phyloP scores from a whole-genome alignment of 169 alveolate species.

The Plasmodium malariae region DNA sequence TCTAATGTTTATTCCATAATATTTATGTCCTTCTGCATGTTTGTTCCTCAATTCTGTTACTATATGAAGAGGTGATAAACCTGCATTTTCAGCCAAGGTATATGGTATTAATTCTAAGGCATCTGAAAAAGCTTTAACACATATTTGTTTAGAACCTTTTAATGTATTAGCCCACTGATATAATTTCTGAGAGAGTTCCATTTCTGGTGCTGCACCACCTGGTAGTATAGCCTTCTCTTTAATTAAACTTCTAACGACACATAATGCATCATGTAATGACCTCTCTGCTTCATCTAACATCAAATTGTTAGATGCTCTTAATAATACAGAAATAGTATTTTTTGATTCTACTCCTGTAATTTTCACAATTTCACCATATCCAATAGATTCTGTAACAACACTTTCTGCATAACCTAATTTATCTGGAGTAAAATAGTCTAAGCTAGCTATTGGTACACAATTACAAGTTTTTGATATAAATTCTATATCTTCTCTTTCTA shows the following conservation, averaged over 20 bases:
- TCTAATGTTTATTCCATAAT: slow-evolving; percentile 96
- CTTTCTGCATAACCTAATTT: slow-evolving; percentile 97
- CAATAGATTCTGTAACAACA: slow-evolving; percentile 90
- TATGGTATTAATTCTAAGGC: slow-evolving; percentile 99
- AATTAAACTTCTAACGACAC: slow-evolving; percentile 98
- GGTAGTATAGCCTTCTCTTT: slow-evolving; percentile 97
- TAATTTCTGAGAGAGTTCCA: slow-evolving; percentile 94
- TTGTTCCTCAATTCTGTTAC: slow-evolving; percentile 96
- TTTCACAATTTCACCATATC: slow-evolving; percentile 94
- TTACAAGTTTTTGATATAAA: slow-evolving; percentile 94
- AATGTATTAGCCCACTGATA: slow-evolving; percentile 91
- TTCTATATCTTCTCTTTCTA: slow-evolving; percentile 98
- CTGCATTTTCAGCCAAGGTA: slow-evolving; percentile 99
- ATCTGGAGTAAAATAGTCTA: slow-evolving; percentile 97
- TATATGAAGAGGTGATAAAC: slow-evolving; percentile 96
- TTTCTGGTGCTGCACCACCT: slow-evolving; percentile 99
- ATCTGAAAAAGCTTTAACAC: slow-evolving; percentile 98
- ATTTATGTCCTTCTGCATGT: slow-evolving; percentile 93
- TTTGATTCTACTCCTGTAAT: slow-evolving; percentile 96
- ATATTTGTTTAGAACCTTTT: slow-evolving; percentile 95
- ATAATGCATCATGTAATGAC: slow-evolving; percentile 98
- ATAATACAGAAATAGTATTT: slow-evolving; percentile 96
- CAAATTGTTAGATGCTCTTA: slow-evolving; percentile 96
- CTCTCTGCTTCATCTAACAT: slow-evolving; percentile 99
- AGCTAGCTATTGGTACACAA: slow-evolving; percentile 97